phyloP scores from a whole-genome alignment of 805 yeast species.

The Scheffersomyces ergatensis region DNA sequence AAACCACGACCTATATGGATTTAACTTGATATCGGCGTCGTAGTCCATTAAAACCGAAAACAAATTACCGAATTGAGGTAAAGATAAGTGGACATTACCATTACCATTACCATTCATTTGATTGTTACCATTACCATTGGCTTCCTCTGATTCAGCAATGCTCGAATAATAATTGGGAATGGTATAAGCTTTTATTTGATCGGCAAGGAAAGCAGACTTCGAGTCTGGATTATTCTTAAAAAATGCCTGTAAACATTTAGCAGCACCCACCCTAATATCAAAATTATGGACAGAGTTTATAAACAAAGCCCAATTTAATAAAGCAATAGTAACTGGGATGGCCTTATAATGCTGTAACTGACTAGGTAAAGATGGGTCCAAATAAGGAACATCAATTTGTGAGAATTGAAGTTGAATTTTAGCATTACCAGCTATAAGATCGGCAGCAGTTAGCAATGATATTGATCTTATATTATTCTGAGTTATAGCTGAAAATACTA shows the following conservation, averaged over 20 bases:
- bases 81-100: conserved; percentile 11
- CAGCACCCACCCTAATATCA: conserved; percentile 75
- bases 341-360: conserved; percentile 31
- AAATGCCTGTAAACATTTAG: conserved; percentile 63
- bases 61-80: conserved; percentile 53
- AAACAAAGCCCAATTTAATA: conserved; percentile 78
- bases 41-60: conserved; percentile 72
- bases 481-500: conserved; percentile 66
- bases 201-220: conserved; percentile 58
- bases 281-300: conserved; percentile 83
- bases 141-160: conserved; percentile 8
- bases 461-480: conserved; percentile 64
- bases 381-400: conserved; percentile 86
- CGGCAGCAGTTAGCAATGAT: conserved; percentile 75
- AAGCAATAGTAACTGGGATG: conserved; percentile 70
- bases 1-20: conserved; percentile 89
- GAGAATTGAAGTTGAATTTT: conserved; percentile 70
- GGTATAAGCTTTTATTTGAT: conserved; percentile 52
- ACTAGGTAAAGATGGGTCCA: conserved; percentile 68
- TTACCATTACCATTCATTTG: background rate
- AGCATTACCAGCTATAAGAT: conserved; percentile 64
- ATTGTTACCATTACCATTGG: conserved; percentile 2
- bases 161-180: conserved; percentile 21
- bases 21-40: conserved; percentile 59
- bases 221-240: conserved; percentile 63